Base-by-base conservation (phyloP, 2,329 filamentous ascomycete species). In the Colletotrichum navitas region DNA sequence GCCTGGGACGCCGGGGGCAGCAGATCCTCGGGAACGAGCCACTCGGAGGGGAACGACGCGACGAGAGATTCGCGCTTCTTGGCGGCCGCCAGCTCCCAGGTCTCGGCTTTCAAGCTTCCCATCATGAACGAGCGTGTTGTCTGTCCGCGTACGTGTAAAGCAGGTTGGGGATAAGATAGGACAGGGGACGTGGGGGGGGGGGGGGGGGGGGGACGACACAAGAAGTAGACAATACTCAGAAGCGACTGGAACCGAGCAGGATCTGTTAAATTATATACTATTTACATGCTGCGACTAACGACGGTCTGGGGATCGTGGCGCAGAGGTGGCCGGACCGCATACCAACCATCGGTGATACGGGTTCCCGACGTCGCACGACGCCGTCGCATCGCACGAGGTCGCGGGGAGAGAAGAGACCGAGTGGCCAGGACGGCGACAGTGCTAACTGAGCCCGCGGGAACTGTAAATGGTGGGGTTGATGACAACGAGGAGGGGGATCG, bases 1-100 rank as follows among this genome's bases (percentile, higher is more conserved):
- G 86, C 80, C 75, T 89, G 85, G 43, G 83, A 82, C 0, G 84
- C 83, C 0, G 86, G 82, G 2, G 90, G 90, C 0, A 91, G 76
- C 54, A 90, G 78, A 59, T 85, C 76, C 7, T 79, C 77, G 0
- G 89, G 88, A 7, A 92, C 84, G 63, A 83, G 82, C 86, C 88
- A 91, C 76, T 90, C 85, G 1, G 81, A 66, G 1, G 90, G 89
- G 64, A 92, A 89, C 0, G 86, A 86, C 54, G 80, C 78, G 7
- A 74, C 74, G 7, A 87, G 80, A 7, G 81, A 78, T 54, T 81
- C 79, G 34, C 84, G 81, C 76, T 87, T 87, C 65, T 79, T 78
- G n/a, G 80, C 81, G 4, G 79, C 81, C 32, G 84, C 77, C 5
- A 79, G 74, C 75, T 86, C 80, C 85, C 85, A 87, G 16, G 73